phyloP scores from a whole-genome alignment of 805 yeast species.

The Nakazawaea sp. region DNA sequence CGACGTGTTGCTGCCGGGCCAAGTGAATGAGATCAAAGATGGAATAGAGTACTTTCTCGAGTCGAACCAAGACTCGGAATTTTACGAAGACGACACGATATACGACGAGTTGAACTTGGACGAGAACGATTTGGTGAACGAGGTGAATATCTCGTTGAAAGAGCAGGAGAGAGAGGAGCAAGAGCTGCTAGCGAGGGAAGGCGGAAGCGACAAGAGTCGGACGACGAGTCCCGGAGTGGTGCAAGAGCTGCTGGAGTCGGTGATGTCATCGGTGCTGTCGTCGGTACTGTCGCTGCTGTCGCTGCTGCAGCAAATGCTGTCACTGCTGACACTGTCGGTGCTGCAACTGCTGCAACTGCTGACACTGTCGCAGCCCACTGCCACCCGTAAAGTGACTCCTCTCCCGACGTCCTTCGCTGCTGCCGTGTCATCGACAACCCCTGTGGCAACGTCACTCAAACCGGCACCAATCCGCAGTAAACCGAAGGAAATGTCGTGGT shows the following conservation, averaged over 20 bases:
- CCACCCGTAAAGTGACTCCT: conserved; percentile 7
- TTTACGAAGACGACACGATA: conserved; percentile 87
- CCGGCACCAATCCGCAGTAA: conserved; percentile 12
- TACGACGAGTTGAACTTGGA: conserved; percentile 80
- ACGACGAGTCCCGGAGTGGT: no score
- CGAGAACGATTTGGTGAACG: conserved; percentile 29
- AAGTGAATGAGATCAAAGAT: conserved; percentile 70
- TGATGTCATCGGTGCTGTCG: no score
- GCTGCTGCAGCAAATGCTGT: conserved; percentile 1
- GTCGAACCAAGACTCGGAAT: conserved; percentile 87
- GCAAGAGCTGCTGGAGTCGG: no score
- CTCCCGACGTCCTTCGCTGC: conserved; percentile 14
- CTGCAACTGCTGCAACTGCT: conserved; percentile 3
- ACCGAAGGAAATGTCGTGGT: conserved; percentile 9
- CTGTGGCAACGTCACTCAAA: conserved; percentile 13
- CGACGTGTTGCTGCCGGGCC: conserved; percentile 72
- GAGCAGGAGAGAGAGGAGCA: conserved; percentile 12
- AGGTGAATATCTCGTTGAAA: conserved; percentile 8
- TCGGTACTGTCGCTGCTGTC: no score
- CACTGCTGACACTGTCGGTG: conserved; percentile 1
- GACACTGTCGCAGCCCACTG: conserved; percentile 2
- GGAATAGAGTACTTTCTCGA: conserved; percentile 93
- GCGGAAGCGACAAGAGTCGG: no score
- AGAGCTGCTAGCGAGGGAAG: no score
- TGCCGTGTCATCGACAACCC: conserved; percentile 13